Evolutionary conservation across 2,329 filamentous ascomycete species (phyloP).

Genomic region (Fusarium anguioides): DNA sequence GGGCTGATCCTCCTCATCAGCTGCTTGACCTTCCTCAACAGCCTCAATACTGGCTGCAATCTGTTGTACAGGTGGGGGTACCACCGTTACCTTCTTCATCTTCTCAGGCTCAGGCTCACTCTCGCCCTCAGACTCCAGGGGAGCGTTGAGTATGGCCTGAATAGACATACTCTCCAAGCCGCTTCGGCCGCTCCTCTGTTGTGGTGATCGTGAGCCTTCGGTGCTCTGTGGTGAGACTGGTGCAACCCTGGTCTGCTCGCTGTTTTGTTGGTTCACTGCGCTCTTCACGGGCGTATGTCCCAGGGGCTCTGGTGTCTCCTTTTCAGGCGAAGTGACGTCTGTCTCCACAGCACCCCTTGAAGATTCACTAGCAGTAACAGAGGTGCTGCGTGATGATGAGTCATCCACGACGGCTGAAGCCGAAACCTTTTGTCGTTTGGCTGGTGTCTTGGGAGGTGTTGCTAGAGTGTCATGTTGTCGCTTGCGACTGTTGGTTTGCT

Average conservation of each 20-base stretch:
- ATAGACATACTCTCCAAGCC: constrained; percentile 49
- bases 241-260: constrained; percentile 21
- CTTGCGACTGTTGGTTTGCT: constrained; percentile 50
- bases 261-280: constrained; percentile 15
- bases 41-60: constrained; percentile 43
- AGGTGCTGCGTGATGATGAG: constrained; percentile 54
- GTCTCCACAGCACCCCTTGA: constrained; percentile 49
- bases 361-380: constrained; percentile 45
- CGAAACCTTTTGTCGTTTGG: constrained; percentile 59
- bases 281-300: constrained; percentile 46
- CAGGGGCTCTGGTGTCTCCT: constrained; percentile 56
- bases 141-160: constrained; percentile 48
- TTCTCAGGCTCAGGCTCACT: constrained; percentile 29
- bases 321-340: constrained; percentile 63
- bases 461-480: constrained; percentile 57
- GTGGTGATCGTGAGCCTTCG: constrained; percentile 43
- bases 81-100: constrained; percentile 9
- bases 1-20: constrained; percentile 31
- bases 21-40: constrained; percentile 28
- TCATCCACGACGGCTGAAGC: constrained; percentile 42
- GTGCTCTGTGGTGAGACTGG: constrained; percentile 50
- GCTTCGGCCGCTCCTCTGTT: constrained; percentile 22
- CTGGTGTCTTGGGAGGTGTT: constrained; percentile 66
- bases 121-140: constrained; percentile 33
- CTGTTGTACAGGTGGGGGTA: constrained; percentile 21